Conservation (phyloP, 345 rosid genomes). For the Eucalyptus victrix region DNA sequence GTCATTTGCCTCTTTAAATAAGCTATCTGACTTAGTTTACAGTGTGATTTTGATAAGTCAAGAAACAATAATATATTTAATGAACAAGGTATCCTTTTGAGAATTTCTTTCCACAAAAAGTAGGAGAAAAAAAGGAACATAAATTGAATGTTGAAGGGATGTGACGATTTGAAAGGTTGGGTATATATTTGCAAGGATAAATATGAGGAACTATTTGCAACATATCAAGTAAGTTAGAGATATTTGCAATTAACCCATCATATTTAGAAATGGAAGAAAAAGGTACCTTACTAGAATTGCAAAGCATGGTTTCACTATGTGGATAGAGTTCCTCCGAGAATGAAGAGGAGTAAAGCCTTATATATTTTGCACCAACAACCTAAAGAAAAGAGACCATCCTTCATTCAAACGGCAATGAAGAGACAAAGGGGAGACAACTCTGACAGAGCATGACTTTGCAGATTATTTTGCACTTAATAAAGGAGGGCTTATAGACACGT, state of each 20-base stretch:
- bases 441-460: background rate
- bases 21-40: background rate
- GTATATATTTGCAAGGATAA: background rate
- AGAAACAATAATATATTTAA: background rate
- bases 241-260: background rate
- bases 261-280: background rate
- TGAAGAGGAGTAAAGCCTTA: constrained; percentile 74
- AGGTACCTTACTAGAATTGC: constrained; percentile 89
- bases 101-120: background rate
- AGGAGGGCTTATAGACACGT: background rate
- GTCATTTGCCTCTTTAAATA: background rate
- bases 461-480: background rate
- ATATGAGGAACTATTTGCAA: background rate
- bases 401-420: background rate
- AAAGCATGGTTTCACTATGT: constrained; percentile 71
- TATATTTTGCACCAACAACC: constrained; percentile 92
- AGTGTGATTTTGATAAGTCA: background rate
- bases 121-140: background rate
- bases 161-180: background rate
- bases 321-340: constrained; percentile 75
- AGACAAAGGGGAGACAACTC: background rate
- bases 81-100: background rate
- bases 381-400: constrained; percentile 4
- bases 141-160: background rate
- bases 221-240: background rate